phyloP scores from a whole-genome alignment of 2,329 filamentous ascomycete genomes.

The Chrysoporthe cubensis region DNA sequence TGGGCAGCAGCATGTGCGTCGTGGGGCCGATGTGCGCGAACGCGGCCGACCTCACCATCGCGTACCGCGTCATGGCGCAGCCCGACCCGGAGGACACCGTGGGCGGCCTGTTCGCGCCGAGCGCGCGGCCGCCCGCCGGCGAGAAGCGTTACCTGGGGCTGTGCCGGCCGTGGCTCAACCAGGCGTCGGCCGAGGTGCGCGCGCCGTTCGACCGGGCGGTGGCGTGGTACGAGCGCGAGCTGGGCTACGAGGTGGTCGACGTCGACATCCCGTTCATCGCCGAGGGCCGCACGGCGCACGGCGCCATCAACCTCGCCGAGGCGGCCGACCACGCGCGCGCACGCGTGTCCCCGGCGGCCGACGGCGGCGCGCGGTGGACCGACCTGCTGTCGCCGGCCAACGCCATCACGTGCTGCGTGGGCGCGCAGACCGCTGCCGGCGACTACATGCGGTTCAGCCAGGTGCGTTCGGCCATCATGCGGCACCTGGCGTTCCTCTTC shows the following conservation, averaged over 20 bases:
- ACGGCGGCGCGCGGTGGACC: slow-evolving; percentile 54
- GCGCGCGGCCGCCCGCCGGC: slow-evolving; percentile 50
- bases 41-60: slow-evolving; percentile 76
- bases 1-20: slow-evolving; percentile 62
- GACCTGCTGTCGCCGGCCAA: slow-evolving; percentile 67
- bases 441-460: slow-evolving; percentile 77
- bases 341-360: slow-evolving; percentile 21
- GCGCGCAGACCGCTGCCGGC: slow-evolving; percentile 63
- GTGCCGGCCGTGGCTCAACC: slow-evolving; percentile 69
- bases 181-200: slow-evolving; percentile 66
- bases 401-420: slow-evolving; percentile 70
- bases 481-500: slow-evolving; percentile 74
- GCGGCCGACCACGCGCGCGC: slow-evolving; percentile 54
- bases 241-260: slow-evolving; percentile 56
- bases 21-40: slow-evolving; percentile 76
- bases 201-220: slow-evolving; percentile 65
- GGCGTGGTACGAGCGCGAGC: slow-evolving; percentile 56
- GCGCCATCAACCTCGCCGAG: slow-evolving; percentile 76
- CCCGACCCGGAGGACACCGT: slow-evolving; percentile 67
- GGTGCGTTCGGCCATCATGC: slow-evolving; percentile 77
- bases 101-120: slow-evolving; percentile 67
- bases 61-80: slow-evolving; percentile 79
- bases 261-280: slow-evolving; percentile 68
- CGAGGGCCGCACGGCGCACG: slow-evolving; percentile 77
- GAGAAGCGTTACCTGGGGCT: slow-evolving; percentile 71